A percentile compares a stretch with the other conserved stretches of the same genome.
These are phyloP conservation scores for Phytopythium ostracodes DNA, from an alignment of 352 stramenopile genomes.

Conservation along the genomic window DNA sequence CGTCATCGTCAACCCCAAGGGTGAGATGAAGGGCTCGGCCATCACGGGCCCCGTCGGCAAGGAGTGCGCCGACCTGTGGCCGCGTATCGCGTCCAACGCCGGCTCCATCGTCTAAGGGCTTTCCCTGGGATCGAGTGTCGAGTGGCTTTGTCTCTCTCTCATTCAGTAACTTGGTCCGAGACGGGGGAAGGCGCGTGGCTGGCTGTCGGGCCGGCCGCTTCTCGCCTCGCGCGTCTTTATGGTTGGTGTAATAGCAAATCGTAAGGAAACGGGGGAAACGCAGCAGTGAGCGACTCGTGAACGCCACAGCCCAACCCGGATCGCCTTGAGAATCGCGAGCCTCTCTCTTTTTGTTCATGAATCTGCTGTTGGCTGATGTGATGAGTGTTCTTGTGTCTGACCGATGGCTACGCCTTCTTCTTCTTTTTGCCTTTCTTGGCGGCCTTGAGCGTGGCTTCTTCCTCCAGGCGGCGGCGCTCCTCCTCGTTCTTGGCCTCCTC, in stretches of 20 bases:
- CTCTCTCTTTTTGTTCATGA: constrained; percentile 19
- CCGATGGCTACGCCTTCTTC: constrained; percentile 41
- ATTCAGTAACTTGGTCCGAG: constrained; percentile 3
- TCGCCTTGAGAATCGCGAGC: constrained; percentile 31
- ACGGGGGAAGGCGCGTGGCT: background rate
- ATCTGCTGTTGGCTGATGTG: background rate
- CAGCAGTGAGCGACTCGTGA: background rate
- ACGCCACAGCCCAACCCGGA: background rate
- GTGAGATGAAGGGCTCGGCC: constrained; percentile 99
- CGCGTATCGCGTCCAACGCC: constrained; percentile 99
- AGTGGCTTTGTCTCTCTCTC: constrained; percentile 6
- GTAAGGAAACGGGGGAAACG: background rate
- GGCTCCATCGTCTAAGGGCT: constrained; percentile 98
- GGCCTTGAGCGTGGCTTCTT: constrained; percentile 69
- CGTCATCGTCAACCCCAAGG: constrained; percentile 99
- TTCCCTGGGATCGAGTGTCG: background rate
- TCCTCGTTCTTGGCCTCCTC: constrained; percentile 76
- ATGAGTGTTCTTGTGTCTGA: background rate
- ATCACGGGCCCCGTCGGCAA: constrained; percentile 99
- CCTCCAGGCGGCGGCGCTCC: constrained; percentile 61
- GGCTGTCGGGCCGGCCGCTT: too few species aligned
- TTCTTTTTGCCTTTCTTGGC: constrained; percentile 84
- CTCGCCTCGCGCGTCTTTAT: background rate
- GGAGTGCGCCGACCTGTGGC: constrained; percentile 99
- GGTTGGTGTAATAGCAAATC: constrained; percentile 1